These are phyloP conservation scores for Ascochyta pisi DNA, from an alignment of 2,329 filamentous ascomycete genomes.

Conservation along the genomic window DNA sequence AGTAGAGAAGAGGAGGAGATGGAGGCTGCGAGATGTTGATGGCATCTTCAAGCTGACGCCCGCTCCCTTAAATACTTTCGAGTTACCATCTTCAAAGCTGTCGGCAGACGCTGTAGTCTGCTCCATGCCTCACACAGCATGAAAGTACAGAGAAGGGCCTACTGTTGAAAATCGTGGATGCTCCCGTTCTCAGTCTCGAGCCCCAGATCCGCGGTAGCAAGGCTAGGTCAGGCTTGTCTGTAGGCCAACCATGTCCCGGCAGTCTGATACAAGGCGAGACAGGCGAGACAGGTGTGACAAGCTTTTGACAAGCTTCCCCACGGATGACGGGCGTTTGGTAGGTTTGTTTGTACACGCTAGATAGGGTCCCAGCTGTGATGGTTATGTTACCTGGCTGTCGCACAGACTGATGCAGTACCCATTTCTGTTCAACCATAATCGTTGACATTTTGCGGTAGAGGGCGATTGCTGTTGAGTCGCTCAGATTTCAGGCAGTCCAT, in stretches of 20 bases:
- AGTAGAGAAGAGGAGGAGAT: not conserved
- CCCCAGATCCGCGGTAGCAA: constrained; percentile 13
- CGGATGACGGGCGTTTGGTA: not conserved
- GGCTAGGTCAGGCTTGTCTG: constrained; percentile 6
- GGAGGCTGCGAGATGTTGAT: not conserved
- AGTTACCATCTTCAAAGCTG: not conserved
- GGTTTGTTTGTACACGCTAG: not conserved
- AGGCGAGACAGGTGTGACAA: constrained; percentile 8
- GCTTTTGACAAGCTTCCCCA: constrained; percentile 9
- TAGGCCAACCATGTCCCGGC: not conserved
- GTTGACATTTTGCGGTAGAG: too few relatives aligned
- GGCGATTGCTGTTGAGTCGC: too few relatives aligned
- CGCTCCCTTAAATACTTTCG: not conserved
- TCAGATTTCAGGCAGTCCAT: not conserved
- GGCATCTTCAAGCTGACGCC: not conserved
- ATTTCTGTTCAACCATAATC: too few relatives aligned
- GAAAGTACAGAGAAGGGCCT: not conserved
- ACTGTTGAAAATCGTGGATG: too few relatives aligned
- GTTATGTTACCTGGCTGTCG: too few relatives aligned
- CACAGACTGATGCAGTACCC: too few relatives aligned
- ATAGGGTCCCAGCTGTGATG: too few relatives aligned
- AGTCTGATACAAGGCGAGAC: not conserved
- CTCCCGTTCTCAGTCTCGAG: constrained; percentile 2
- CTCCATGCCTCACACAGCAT: not conserved
- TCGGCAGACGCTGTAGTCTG: not conserved